phyloP scores from a whole-genome alignment of 805 yeast species.

The Pichia paraexigua region DNA sequence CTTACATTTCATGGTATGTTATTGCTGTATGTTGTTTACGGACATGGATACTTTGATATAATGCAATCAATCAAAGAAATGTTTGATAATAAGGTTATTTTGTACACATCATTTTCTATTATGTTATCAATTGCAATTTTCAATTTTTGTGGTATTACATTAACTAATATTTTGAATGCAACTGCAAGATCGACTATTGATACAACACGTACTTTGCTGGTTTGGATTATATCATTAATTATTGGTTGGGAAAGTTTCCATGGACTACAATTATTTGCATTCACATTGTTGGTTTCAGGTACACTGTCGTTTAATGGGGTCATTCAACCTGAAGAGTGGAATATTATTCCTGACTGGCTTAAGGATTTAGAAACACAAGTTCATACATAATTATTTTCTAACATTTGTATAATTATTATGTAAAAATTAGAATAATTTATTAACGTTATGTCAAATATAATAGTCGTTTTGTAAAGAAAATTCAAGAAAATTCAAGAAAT shows the following conservation, averaged over 20 bases:
- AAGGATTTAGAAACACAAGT: slow-evolving; percentile 19
- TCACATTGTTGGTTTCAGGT: slow-evolving; percentile 55
- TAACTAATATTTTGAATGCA: slow-evolving; percentile 60
- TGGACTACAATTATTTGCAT: slow-evolving; percentile 57
- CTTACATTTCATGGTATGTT: slow-evolving; percentile 40
- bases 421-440: no score
- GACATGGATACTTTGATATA: slow-evolving; percentile 51
- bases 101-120: slow-evolving; percentile 49
- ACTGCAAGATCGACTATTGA: slow-evolving; percentile 76
- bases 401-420: neutral
- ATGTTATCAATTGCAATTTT: slow-evolving; percentile 68
- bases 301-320: slow-evolving; percentile 70
- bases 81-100: slow-evolving; percentile 34
- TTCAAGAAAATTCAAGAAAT: no score
- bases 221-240: slow-evolving; percentile 62
- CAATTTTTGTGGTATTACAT: slow-evolving; percentile 65
- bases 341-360: slow-evolving; percentile 40
- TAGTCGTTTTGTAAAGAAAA: neutral
- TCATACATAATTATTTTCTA: neutral
- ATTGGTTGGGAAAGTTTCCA: slow-evolving; percentile 73
- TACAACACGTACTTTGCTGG: slow-evolving; percentile 65
- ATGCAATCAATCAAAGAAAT: slow-evolving; percentile 42
- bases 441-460: neutral
- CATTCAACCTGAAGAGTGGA: slow-evolving; percentile 42
- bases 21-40: slow-evolving; percentile 34